Percentiles rank a stretch among this genome's conserved stretches.
Conservation (phyloP, 2,329 filamentous ascomycete species). For the Metarhizium humberi region DNA sequence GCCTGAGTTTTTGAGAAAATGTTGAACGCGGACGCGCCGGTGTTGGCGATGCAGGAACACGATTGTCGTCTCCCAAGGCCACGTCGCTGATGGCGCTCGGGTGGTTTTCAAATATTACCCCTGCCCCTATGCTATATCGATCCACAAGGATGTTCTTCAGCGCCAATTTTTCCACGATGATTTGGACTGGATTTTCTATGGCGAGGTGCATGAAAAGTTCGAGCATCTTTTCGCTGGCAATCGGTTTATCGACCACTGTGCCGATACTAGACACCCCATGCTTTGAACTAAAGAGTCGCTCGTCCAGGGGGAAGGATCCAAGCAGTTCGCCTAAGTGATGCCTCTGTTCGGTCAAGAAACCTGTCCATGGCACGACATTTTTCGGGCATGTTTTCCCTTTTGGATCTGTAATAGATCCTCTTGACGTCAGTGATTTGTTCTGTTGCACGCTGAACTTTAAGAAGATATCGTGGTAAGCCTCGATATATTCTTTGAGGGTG, state of each 20-base stretch:
- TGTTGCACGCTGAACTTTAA: neutral
- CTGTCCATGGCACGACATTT: neutral
- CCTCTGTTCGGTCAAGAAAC: neutral
- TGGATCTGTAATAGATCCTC: neutral
- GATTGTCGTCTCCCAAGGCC: neutral
- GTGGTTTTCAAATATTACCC: neutral
- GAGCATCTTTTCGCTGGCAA: neutral
- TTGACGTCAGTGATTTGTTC: neutral
- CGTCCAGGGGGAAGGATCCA: neutral
- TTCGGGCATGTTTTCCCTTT: neutral
- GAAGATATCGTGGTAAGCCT: neutral
- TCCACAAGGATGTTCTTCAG: no score
- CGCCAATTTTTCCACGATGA: accelerated
- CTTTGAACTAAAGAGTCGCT: neutral
- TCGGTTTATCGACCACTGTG: no score
- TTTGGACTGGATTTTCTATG: neutral
- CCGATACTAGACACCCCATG: neutral
- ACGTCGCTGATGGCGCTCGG: neutral
- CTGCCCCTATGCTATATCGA: neutral
- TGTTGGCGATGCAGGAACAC: no score
- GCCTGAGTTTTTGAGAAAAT: neutral
- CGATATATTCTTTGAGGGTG: neutral
- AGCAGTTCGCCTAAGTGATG: neutral
- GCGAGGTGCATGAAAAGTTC: neutral
- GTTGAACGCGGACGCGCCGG: neutral